These are phyloP conservation scores for Jacaranda copaia DNA, from an alignment of 257 asterid genomes.

Conservation along the genomic window DNA sequence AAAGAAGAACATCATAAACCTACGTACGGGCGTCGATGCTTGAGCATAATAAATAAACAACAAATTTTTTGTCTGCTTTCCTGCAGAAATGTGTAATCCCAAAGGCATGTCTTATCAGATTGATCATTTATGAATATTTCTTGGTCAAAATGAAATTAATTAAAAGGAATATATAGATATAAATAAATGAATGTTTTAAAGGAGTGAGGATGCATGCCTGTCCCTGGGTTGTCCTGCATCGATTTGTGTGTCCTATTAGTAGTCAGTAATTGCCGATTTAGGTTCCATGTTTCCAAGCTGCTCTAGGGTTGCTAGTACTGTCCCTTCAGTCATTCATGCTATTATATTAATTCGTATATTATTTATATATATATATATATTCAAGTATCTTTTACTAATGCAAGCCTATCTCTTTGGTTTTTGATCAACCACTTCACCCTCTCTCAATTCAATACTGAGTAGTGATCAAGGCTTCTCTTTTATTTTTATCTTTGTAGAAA, in stretches of 20 bases:
- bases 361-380: too few relatives aligned
- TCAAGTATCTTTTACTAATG: neutral
- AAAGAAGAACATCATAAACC: slow-evolving; percentile 45
- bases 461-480: neutral
- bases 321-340: neutral
- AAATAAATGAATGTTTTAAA: neutral
- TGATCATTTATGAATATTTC: slow-evolving; percentile 13
- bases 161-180: slow-evolving; percentile 17
- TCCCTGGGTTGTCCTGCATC: slow-evolving; percentile 8
- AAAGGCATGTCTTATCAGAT: slow-evolving; percentile 53
- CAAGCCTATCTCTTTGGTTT: slow-evolving; percentile 11
- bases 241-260: slow-evolving; percentile 35
- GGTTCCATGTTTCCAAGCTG: slow-evolving; percentile 33
- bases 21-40: slow-evolving; percentile 46
- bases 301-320: slow-evolving; percentile 24
- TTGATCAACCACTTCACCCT: neutral
- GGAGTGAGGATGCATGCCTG: slow-evolving; percentile 39
- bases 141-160: slow-evolving; percentile 37
- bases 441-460: too few relatives aligned
- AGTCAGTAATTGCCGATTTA: slow-evolving; percentile 4
- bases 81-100: slow-evolving; percentile 43
- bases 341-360: neutral
- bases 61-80: neutral
- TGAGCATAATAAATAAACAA: slow-evolving; percentile 5
- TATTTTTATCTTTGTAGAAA: neutral